These are phyloP conservation scores for Gamsiella multidivaricata DNA, from an alignment of 192 early-diverging fungal genomes.

Conservation along the genomic window DNA sequence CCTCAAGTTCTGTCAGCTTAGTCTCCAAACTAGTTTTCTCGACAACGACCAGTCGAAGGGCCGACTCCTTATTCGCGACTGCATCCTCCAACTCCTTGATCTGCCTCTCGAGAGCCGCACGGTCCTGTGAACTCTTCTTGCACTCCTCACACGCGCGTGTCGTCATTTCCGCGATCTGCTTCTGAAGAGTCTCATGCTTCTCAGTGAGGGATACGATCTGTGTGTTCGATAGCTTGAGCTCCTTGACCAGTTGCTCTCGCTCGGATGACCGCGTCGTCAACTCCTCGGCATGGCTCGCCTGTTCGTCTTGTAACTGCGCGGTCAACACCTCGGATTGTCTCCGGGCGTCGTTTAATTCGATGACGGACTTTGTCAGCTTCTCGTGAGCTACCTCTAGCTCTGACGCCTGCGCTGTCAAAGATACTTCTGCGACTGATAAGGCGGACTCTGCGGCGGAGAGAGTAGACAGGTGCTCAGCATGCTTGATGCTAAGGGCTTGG, in stretches of 20 bases:
- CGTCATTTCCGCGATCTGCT: constrained; percentile 2
- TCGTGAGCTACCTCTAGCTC: not conserved
- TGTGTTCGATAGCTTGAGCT: constrained; percentile 8
- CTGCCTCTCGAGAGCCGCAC: constrained; percentile 1
- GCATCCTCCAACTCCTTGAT: constrained; percentile 14
- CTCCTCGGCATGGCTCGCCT: not conserved
- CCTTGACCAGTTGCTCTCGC: constrained; percentile 9
- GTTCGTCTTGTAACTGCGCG: not conserved
- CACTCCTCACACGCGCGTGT: constrained; percentile 1
- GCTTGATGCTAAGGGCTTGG: constrained; percentile 3
- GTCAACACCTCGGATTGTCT: not conserved
- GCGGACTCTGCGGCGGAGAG: constrained; percentile 13
- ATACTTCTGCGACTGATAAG: no score
- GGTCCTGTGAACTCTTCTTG: not conserved
- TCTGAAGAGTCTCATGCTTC: not conserved
- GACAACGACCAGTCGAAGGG: not conserved
- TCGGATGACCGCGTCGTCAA: no score
- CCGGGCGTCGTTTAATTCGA: constrained; percentile 6
- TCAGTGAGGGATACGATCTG: constrained; percentile 11
- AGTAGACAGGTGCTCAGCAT: constrained; percentile 7
- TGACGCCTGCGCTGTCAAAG: no score
- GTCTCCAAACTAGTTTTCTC: constrained; percentile 2
- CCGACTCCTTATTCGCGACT: constrained; percentile 17
- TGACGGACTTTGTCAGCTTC: no score
- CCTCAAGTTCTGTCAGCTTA: not conserved